Conservation (phyloP, 1,284 basidiomycete genomes). For the Ustilago nuda region DNA sequence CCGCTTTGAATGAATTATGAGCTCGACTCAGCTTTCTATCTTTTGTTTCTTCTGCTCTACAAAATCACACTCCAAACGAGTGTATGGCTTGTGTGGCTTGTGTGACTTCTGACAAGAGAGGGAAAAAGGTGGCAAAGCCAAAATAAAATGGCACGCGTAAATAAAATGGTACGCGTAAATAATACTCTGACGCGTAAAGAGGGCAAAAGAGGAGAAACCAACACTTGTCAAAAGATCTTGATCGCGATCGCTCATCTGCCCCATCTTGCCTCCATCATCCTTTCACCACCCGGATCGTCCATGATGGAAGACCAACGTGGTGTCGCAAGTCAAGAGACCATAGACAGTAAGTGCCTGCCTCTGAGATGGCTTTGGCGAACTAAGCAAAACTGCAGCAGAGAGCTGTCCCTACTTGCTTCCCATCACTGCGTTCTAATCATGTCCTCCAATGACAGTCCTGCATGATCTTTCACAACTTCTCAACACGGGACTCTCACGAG, state of each 20-base stretch:
- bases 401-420: slow-evolving; percentile 66
- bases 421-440: slow-evolving; percentile 73
- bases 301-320: slow-evolving; percentile 37
- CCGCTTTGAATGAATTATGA: background rate
- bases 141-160: background rate
- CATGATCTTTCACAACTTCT: slow-evolving; percentile 84
- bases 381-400: slow-evolving; percentile 62
- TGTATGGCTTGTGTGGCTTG: too few species aligned
- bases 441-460: slow-evolving; percentile 73
- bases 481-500: slow-evolving; percentile 83
- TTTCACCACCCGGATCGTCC: background rate
- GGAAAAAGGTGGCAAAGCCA: background rate
- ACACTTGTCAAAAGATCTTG: slow-evolving; percentile 17
- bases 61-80: slow-evolving; percentile 19
- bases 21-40: slow-evolving; percentile 6
- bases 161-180: background rate
- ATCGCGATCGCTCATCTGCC: background rate
- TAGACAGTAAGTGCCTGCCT: slow-evolving; percentile 53
- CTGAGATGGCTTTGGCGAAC: background rate
- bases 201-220: slow-evolving; percentile 16
- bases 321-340: slow-evolving; percentile 35
- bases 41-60: slow-evolving; percentile 16
- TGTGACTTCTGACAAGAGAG: slow-evolving; percentile 6
- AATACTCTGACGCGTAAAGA: slow-evolving; percentile 27
- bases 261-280: background rate